Evolutionary conservation across 371 early-diverging fungal genomes (phyloP).

Genomic region (Mycotypha africana): DNA sequence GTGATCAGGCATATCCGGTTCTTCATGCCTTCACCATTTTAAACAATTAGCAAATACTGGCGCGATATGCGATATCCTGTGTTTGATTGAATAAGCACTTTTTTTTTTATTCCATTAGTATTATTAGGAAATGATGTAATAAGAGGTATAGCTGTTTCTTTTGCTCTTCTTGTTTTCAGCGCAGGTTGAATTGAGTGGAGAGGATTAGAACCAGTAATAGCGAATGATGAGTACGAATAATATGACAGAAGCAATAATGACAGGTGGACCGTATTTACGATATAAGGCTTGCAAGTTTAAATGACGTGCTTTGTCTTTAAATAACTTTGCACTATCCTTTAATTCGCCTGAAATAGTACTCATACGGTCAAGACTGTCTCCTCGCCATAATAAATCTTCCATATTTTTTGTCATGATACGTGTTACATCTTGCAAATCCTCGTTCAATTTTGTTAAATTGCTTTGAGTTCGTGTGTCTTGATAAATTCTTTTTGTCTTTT

Average conservation of each 20-base stretch:
- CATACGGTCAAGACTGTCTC: conserved; percentile 80
- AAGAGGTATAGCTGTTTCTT: too few species aligned
- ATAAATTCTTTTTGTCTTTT: conserved; percentile 93
- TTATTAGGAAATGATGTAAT: too few species aligned
- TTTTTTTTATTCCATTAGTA: too few species aligned
- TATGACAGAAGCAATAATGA: conserved; percentile 70
- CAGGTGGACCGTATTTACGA: conserved; percentile 95
- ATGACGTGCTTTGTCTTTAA: conserved; percentile 61
- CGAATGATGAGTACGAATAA: conserved; percentile 77
- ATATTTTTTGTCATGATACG: conserved; percentile 98
- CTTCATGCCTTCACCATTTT: too few species aligned
- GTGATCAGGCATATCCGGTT: too few species aligned
- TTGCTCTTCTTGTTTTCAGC: too few species aligned
- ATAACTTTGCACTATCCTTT: conserved; percentile 51
- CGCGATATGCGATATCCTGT: too few species aligned
- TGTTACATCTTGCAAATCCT: conserved; percentile 93
- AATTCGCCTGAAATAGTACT: conserved; percentile 47
- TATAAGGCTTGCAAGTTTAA: conserved; percentile 85
- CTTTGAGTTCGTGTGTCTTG: conserved; percentile 92
- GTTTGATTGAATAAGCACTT: too few species aligned
- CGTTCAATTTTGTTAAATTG: conserved; percentile 89
- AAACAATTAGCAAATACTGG: too few species aligned
- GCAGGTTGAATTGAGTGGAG: neutral
- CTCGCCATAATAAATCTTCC: conserved; percentile 93
- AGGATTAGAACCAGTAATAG: conserved; percentile 54